Conservation (phyloP, 371 early-diverging fungal genomes). For the Phascolomyces articulosus region DNA sequence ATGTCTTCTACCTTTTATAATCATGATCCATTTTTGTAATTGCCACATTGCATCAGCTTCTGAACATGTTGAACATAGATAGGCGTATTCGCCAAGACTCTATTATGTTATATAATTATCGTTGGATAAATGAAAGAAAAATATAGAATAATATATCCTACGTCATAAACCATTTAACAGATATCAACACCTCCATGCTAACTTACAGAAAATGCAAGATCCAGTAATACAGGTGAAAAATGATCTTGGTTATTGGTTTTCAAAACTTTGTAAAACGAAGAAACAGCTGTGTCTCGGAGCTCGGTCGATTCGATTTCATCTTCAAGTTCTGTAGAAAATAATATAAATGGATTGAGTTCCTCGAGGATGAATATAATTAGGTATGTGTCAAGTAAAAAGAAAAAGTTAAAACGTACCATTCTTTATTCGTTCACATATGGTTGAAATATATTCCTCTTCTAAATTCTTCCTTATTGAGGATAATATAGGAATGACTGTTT, state of each 20-base stretch:
- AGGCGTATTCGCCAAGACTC: slow-evolving; percentile 35
- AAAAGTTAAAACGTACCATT: slow-evolving; percentile 11
- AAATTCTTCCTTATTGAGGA: slow-evolving; percentile 19
- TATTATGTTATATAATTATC: too few species aligned
- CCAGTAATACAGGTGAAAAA: slow-evolving; percentile 4
- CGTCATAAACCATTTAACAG: too few species aligned
- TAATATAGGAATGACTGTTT: slow-evolving; percentile 16
- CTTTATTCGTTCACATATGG: slow-evolving; percentile 26
- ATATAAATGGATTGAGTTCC: neutral
- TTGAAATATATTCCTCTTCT: slow-evolving; percentile 23
- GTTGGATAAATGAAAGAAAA: too few species aligned
- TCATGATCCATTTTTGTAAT: slow-evolving; percentile 30
- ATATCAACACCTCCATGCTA: neutral
- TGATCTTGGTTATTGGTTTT: slow-evolving; percentile 10
- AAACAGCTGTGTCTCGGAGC: slow-evolving; percentile 19
- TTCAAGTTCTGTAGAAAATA: slow-evolving; percentile 5
- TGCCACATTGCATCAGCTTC: slow-evolving; percentile 37
- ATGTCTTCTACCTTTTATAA: slow-evolving; percentile 31
- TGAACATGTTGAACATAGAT: slow-evolving; percentile 20
- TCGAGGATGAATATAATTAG: neutral
- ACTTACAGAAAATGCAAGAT: slow-evolving; percentile 7
- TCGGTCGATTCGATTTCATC: slow-evolving; percentile 15
- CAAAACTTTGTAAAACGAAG: slow-evolving; percentile 30
- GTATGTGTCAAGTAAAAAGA: neutral
- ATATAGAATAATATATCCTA: neutral